Base-by-base conservation (phyloP, 23 red algal genomes). In the Gracilaria domingensis region DNA sequence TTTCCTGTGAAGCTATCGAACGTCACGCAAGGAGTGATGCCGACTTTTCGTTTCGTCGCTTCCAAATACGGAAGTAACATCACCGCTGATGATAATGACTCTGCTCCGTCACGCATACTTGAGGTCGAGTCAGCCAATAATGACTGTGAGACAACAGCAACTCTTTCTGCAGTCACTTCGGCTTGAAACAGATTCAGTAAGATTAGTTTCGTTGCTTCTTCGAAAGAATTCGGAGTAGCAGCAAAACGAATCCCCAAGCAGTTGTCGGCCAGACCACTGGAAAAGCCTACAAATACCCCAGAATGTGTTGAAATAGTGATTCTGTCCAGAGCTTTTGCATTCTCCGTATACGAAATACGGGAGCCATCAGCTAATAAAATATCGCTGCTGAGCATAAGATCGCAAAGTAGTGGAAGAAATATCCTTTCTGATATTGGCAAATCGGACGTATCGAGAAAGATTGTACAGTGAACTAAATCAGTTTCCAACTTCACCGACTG, bases 401-500 rank as follows among this genome's bases (percentile, higher is more conserved):
- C 81, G 21, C 55, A 50, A 18, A 96, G 50, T 8, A 96, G 49
- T 35, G 86, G 79, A 35, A 96, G 74, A 29, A 82, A 81, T 1
- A 66, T 35, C 23, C 94, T 59, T 39, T 85, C 13, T 29, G 42
- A 51, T 13, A 81, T 21, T 9, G 78, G 34, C 28, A 95, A 38
- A 20, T 62, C 57, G 25, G 47, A 56, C 26, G 86, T 90, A 25
- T 82, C 78, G 33, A 95, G 28, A 17, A 89, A 57, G 0, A 95
- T 16, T 9, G 76, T 79, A 36, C 78, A 79, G 20, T 55, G 84
- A 8, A 88, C 93, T 56, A 95, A 51, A 36, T 74, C 85, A 11
- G 76, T 83, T 12, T 95, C 84, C 30, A 95, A 48, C 51, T 72
- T 82, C 23, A 95, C 93, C 30, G 79, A 79, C 51, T 95, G 93